A percentile compares a stretch with the other conserved stretches of the same genome.
Conservation (phyloP, 176 grass and related monocot species). For the Cocos nucifera region DNA sequence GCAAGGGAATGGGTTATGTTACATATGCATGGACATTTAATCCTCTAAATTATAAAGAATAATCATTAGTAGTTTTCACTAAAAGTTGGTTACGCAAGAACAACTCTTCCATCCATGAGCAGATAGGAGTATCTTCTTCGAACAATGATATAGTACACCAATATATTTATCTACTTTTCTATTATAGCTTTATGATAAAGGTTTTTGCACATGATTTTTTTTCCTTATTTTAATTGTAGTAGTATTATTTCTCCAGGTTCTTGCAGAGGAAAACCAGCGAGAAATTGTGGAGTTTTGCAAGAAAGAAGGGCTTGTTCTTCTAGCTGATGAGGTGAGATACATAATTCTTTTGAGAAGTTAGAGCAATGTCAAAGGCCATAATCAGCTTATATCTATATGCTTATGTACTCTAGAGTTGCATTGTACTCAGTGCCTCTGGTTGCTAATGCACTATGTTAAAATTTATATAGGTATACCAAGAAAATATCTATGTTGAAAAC, state of each 20-base stretch:
- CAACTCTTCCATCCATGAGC: too few relatives aligned
- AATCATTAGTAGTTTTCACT: too few relatives aligned
- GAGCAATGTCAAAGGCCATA: too few relatives aligned
- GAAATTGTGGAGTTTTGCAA: constrained; percentile 93
- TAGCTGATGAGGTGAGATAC: constrained; percentile 64
- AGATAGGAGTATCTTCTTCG: too few relatives aligned
- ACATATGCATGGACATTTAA: too few relatives aligned
- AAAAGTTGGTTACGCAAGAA: too few relatives aligned
- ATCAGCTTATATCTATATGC: neutral
- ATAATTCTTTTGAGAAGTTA: neutral
- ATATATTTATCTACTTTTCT: neutral
- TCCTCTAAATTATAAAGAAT: too few relatives aligned
- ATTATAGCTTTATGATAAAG: neutral
- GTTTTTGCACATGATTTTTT: neutral
- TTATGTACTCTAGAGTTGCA: neutral
- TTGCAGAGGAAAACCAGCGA: constrained; percentile 78
- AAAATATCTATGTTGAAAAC: constrained; percentile 90
- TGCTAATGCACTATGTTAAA: constrained; percentile 5
- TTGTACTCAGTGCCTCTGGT: constrained; percentile 8
- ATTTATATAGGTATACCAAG: constrained; percentile 71
- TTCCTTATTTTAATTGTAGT: constrained; percentile 2
- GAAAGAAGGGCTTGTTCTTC: constrained; percentile 89
- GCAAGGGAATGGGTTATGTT: too few relatives aligned
- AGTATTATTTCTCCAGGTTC: constrained; percentile 37
- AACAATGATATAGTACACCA: too few relatives aligned